These are phyloP conservation scores for Magnolia changhungtana DNA, from an alignment of 164 flowering plant genomes.

Conservation along the genomic window DNA sequence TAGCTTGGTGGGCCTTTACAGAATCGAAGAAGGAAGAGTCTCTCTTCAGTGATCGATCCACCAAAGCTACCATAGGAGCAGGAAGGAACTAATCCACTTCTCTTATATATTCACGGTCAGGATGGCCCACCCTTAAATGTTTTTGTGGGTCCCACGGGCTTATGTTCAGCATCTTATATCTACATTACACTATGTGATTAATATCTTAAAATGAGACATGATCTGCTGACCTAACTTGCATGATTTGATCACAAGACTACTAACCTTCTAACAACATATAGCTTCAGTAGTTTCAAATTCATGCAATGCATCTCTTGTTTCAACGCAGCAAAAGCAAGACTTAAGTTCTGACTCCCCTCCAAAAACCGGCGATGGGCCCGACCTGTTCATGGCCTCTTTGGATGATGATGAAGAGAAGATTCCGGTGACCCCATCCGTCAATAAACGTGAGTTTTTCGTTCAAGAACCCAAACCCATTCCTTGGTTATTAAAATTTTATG, in stretches of 20 bases:
- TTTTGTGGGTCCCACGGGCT: too few relatives aligned
- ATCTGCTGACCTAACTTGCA: neutral
- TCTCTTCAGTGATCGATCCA: too few relatives aligned
- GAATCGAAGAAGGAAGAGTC: too few relatives aligned
- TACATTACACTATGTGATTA: too few relatives aligned
- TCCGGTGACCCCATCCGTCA: constrained; percentile 30
- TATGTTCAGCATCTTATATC: too few relatives aligned
- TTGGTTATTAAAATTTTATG: neutral
- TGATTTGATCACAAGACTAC: neutral
- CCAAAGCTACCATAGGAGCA: too few relatives aligned
- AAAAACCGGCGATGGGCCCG: constrained; percentile 22
- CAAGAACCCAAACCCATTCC: neutral
- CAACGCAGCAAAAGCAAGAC: constrained; percentile 32
- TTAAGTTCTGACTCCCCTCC: constrained; percentile 22
- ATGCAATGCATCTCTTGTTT: neutral
- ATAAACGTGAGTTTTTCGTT: constrained; percentile 47
- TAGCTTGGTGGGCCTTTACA: too few relatives aligned
- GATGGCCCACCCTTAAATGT: too few relatives aligned
- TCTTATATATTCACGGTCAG: too few relatives aligned
- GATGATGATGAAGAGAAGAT: constrained; percentile 43
- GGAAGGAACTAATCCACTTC: too few relatives aligned
- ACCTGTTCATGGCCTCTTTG: constrained; percentile 29
- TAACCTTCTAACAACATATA: neutral
- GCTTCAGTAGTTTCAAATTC: neutral
- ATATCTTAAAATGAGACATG: too few relatives aligned